Percentiles rank a stretch among this genome's conserved stretches.
Evolutionary conservation across 495 filamentous ascomycete species (phyloP).

Genomic region (Staphylotrichum longicolle): DNA sequence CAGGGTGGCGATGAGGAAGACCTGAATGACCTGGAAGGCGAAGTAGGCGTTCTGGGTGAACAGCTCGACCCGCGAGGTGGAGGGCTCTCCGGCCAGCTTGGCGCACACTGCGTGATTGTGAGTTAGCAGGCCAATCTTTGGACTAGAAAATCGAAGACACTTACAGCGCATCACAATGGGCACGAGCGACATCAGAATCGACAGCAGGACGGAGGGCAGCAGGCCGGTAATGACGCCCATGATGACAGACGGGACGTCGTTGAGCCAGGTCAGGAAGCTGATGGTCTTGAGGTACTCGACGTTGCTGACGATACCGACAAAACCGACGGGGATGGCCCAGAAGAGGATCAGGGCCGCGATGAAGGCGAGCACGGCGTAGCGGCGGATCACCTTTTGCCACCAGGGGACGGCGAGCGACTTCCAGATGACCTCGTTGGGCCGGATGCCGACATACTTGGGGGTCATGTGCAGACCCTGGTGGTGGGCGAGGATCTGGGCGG

Average conservation of each 20-base stretch:
- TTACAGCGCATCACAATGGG: slow-evolving; percentile 71
- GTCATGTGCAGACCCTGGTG: slow-evolving; percentile 90
- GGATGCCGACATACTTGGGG: slow-evolving; percentile 84
- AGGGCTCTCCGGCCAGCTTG: slow-evolving; percentile 75
- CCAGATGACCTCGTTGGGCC: slow-evolving; percentile 88
- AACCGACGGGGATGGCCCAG: slow-evolving; percentile 89
- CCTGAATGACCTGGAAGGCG: slow-evolving; percentile 90
- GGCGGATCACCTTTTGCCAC: slow-evolving; percentile 78
- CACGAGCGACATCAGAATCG: slow-evolving; percentile 85
- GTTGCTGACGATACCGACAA: slow-evolving; percentile 86
- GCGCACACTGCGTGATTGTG: slow-evolving; percentile 55
- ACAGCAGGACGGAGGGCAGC: slow-evolving; percentile 73
- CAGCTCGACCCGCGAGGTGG: slow-evolving; percentile 74
- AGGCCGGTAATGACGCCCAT: slow-evolving; percentile 83
- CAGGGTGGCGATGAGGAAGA: slow-evolving; percentile 85
- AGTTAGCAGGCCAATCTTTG: not conserved
- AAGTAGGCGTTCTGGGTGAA: slow-evolving; percentile 92
- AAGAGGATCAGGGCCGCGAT: slow-evolving; percentile 82
- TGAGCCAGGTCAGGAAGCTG: slow-evolving; percentile 72
- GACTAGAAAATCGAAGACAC: slow-evolving; percentile 17
- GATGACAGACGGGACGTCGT: slow-evolving; percentile 65
- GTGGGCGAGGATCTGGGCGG: slow-evolving; percentile 82
- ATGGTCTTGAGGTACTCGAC: slow-evolving; percentile 63
- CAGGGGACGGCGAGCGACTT: slow-evolving; percentile 79
- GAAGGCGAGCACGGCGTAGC: slow-evolving; percentile 65